Evolutionary conservation across 306 rosid genomes (phyloP), one percentile per base, ranked within the genome.

Genomic region (Cucurbita maxima): DNA sequence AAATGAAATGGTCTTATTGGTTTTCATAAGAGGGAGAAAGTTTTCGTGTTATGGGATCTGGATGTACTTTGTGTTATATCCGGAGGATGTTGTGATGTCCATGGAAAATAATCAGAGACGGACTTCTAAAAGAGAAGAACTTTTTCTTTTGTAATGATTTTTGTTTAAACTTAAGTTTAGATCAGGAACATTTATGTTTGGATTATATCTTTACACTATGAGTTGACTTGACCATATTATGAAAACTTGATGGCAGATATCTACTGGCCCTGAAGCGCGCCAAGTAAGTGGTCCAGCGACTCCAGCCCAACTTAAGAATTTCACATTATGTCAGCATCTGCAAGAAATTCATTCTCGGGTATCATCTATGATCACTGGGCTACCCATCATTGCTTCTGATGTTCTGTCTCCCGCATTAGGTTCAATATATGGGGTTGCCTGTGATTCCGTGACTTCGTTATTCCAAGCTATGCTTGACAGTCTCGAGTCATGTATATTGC

Each of bases 401-500:
- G 87, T 94, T 67, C 64, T 94, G 90, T 91, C 99, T 74, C 92
- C 97, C 22, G 85, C 99, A 7, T 78, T 91, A 79, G 99, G 97
- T 62, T 91, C 88, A 37, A 78, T 94, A 67, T 94, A 91, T 53
- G 95, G 95, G 51, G 97, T 94, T 86, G 97, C 99, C 51, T 91
- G 96, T 73, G 99, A 94, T 78, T 87, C 99, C 8, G 88, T 94
- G 64, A 87, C 97, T 34, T 54, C 99, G 61, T 79, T 94, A 66
- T 94, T 94, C 87, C 99, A 94, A 85, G 85, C 97, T 18, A 91
- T 94, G 99, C 92, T 94, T 22, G 96, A 94, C 58, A 89, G 97
- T 50, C 99, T 94, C 3, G 96, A 94, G 84, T 87, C 97, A 57
- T 94, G 96, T 86, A 83, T 91, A 83, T 79, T 94, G 83, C 97